Conservation (phyloP, 2,329 filamentous ascomycete genomes). For the Fusarium pseudoanthophilum region DNA sequence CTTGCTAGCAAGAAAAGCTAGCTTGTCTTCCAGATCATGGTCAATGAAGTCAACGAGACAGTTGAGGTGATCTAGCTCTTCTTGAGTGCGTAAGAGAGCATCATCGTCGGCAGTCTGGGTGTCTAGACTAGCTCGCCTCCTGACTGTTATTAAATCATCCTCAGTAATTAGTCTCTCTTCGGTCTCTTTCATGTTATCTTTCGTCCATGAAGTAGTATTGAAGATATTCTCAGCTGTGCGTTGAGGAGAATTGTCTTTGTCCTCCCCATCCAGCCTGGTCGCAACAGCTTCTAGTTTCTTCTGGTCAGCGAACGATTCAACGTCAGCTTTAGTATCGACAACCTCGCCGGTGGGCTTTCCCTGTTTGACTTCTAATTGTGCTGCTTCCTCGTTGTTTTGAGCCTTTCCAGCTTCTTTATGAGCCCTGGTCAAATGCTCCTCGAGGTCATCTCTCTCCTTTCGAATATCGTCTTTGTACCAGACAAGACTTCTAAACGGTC, state of each 20-base stretch:
- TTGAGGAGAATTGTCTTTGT: no score
- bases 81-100: neutral
- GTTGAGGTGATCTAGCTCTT: neutral
- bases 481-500: neutral
- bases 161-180: neutral
- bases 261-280: no score
- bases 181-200: neutral
- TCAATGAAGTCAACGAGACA: neutral
- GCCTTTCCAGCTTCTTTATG: neutral
- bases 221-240: no score
- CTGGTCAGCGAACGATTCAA: no score
- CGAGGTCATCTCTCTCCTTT: neutral
- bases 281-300: no score
- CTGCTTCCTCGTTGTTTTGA: no score
- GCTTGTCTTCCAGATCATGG: neutral
- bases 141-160: no score
- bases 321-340: no score
- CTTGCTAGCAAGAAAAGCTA: fast-evolving
- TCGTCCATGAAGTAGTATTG: no score
- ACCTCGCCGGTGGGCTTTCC: no score
- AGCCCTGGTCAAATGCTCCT: neutral
- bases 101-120: neutral
- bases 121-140: neutral
- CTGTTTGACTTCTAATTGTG: neutral
- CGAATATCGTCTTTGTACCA: neutral